These are phyloP conservation scores for Euphorbia celastroides DNA, from an alignment of 441 rosid genomes.

Conservation along the genomic window DNA sequence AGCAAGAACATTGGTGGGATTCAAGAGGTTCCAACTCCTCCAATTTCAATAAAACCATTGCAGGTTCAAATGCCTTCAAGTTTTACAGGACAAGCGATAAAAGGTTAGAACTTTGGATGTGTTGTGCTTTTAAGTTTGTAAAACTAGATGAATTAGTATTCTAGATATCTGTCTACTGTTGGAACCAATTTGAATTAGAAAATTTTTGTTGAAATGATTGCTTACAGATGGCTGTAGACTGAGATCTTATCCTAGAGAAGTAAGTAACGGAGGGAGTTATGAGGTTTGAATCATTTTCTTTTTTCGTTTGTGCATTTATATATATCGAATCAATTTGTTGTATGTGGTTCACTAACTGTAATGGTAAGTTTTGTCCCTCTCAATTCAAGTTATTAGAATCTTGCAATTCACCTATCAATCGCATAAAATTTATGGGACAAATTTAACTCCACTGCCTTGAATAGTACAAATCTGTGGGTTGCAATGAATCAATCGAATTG, in stretches of 20 bases:
- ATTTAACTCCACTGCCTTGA: no score
- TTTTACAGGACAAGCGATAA: constrained; percentile 25
- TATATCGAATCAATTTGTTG: background rate
- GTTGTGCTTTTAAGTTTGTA: constrained; percentile 14
- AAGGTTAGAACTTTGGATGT: constrained; percentile 30
- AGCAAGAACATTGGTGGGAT: constrained; percentile 20
- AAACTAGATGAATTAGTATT: background rate
- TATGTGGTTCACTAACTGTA: background rate
- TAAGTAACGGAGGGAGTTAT: constrained; percentile 20
- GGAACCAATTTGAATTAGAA: background rate
- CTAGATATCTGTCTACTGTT: background rate
- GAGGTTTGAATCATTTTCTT: constrained; percentile 33
- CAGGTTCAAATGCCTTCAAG: constrained; percentile 21
- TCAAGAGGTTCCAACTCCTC: constrained; percentile 24
- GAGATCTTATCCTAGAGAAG: constrained; percentile 25
- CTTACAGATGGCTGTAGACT: constrained; percentile 36
- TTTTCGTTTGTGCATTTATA: background rate
- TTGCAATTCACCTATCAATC: no score
- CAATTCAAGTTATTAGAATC: no score
- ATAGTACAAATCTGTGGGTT: no score
- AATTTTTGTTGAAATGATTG: background rate
- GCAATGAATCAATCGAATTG: no score
- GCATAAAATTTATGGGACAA: no score
- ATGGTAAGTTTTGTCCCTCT: background rate
- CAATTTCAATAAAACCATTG: constrained; percentile 21